Conservation (phyloP, 208 protist species). For the Endotrypanum monterogeii region DNA sequence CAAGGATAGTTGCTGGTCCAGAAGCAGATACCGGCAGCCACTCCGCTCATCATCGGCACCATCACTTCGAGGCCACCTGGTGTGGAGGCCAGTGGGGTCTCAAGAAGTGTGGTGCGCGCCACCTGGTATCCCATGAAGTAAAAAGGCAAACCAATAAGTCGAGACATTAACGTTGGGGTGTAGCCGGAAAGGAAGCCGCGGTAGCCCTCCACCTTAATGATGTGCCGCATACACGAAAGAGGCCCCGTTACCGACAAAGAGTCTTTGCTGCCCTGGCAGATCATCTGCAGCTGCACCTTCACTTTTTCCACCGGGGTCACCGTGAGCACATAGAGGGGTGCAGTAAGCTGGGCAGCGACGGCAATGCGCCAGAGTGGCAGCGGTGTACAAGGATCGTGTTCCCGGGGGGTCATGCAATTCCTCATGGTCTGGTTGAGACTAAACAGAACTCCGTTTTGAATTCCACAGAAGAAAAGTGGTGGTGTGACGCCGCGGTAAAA, state of each 20-base stretch:
- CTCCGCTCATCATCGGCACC: constrained; percentile 58
- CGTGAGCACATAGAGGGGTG: constrained; percentile 58
- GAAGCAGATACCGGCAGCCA: constrained; percentile 57
- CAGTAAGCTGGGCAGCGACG: constrained; percentile 55
- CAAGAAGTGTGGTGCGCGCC: constrained; percentile 23
- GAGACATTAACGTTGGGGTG: constrained; percentile 54
- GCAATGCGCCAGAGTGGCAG: constrained; percentile 65
- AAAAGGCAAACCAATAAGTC: constrained; percentile 69
- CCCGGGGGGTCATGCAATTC: constrained; percentile 44
- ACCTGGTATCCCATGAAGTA: constrained; percentile 68
- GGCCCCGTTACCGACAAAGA: constrained; percentile 35
- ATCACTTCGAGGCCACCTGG: constrained; percentile 35
- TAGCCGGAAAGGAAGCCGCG: constrained; percentile 59
- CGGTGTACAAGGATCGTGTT: constrained; percentile 23
- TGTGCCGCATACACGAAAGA: constrained; percentile 40
- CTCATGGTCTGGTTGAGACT: constrained; percentile 68
- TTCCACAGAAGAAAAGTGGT: constrained; percentile 50
- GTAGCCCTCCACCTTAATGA: constrained; percentile 40
- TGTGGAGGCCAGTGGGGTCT: constrained; percentile 21
- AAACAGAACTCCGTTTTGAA: constrained; percentile 78
- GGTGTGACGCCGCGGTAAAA: constrained; percentile 73
- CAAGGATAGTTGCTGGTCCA: constrained; percentile 77
- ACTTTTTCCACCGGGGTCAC: constrained; percentile 71
- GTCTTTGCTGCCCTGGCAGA: constrained; percentile 36
- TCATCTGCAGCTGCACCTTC: constrained; percentile 71